Base-by-base conservation (phyloP, 169 alveolate species). In the Theileria annulata region DNA sequence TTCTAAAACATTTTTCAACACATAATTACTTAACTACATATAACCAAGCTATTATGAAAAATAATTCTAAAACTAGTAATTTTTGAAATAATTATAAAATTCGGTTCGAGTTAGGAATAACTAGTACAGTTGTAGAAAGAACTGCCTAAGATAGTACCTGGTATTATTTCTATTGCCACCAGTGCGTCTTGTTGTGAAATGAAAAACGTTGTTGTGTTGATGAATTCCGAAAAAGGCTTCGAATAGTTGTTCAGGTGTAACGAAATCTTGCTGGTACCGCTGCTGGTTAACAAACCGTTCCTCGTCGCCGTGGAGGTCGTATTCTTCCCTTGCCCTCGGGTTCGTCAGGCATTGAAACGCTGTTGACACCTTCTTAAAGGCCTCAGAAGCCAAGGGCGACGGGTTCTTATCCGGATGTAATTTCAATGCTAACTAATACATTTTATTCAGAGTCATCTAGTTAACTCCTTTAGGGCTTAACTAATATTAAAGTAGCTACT, bases 351-450 rank as follows among this genome's bases (percentile, higher is more conserved):
- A 93, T 75, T 95, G 98, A 75, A 93, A 96, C 12, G 99, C 98
- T 74, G 90, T 88, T 60, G 95, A 92, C 60, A 97, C 95, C 86
- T 92, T 96, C 81, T 96, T 96, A 88, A 95, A 94, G 37, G 99
- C 99, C 76, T 96, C 99, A 42, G 96, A 97, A 2, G 99, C 97
- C 56, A 96, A 90, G 42, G 97, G 97, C 33, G 98, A 98, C 49
- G 94, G 81, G 87, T 96, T 96, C 87, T 97, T 96, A 89, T 97
- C 99, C 13, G 99, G 99, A 79, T 97, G 99, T 75, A 95, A 93
- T 87, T 94, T 95, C 64, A 96, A 91, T 19, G 99, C 98, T 83
- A 97, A 73, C 85, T 85, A 62, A 15, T 33, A 25, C 31, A 17
- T 33, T 35, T 15, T 30, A 30, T 17, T 4, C 28, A 10, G 21